Base-by-base conservation (phyloP, 306 rosid species). In the Quercus wislizeni region DNA sequence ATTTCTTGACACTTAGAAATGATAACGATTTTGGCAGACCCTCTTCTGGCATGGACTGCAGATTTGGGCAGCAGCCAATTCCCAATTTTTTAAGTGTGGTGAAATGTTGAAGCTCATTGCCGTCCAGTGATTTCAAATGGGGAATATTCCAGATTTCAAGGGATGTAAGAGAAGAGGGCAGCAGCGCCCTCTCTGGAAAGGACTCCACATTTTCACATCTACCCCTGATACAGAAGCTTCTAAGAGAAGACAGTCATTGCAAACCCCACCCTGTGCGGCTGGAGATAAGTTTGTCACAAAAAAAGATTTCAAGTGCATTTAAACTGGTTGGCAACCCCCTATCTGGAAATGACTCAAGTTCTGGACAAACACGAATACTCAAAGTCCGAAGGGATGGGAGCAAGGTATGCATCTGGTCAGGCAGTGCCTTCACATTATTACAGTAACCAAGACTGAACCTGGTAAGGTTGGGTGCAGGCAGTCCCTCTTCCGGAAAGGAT, bases 401-500 rank as follows among this genome's bases (percentile, higher is more conserved):
- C n/a, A 64, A 46, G 21, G 12, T 56, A 20, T 77, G 43, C 82
- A 82, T 82, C 25, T 61, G 13, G 21, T 73, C 81, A 18, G 83
- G 82, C 2, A 83, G 54, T 12, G 82, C 41, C 72, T 78, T 76
- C 33, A 76, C 41, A 20, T 54, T 1, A 2, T 0, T 46, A 46
- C 54, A 46, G 54, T 46, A 0, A 46, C 1, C 1, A 55, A 82
- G 2, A 0, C 3, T 0, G 73, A 55, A 82, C 6, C 1, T 1
- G 10, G n/a, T 31, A 3, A 77, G 64, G 65, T 25, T 28, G 1
- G 85, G 75, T 4, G 79, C 85, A 11, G 55, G 65, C 2, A 77
- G 19, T 55, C 81, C 81, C 67, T 62, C 78, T 27, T 27, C 21
- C 0, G 81, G 82, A 82, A 82, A 82, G 5, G 82, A 77, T 14